Base-by-base conservation (phyloP, 1,284 basidiomycete genomes). In the Sanghuangporus weigelae region DNA sequence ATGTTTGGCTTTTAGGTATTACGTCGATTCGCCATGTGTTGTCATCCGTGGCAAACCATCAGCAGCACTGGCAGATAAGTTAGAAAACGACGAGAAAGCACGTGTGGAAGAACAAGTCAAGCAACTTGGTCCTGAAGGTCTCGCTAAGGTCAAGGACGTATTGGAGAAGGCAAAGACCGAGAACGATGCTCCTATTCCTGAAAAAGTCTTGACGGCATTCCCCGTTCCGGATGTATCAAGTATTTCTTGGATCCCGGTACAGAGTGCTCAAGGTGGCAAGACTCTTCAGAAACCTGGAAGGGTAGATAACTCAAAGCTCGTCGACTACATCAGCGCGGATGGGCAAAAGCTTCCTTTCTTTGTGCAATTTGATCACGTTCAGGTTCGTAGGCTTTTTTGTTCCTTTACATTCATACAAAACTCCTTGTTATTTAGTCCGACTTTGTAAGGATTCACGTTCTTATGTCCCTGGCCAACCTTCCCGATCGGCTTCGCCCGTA, bases 181-280 rank as follows among this genome's bases (percentile, higher is more conserved):
- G 72, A 95, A 98, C 73, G 92, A 94, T 68, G 77, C 77, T 60
- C 86, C 89, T 10, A 95, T 98, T 64, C 96, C 96, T 5, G 78
- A 79, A 8, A 84, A 93, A 46, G 81, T 98, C 67, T 77, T 98
- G 46, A 89, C 85, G 3, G 79, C 84, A 21, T 99, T 98, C 82
- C 89, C 90, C 16, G 86, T 96, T 38, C 95, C 95, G 0, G 84
- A 90, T 69, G 91, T 96, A 23, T 87, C 90, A 70, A 92, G 87
- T 67, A 96, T 99, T 70, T 86, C 90, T 6, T 99, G 96, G 95
- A 96, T 99, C 64, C 87, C 92, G 0, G 95, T 99, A 2, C 86
- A 95, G 69, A 96, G 88, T 65, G 74, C 84, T 16, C 89, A 89
- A 71, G 86, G 92, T 71, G 73, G 77, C 35, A 84, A 73, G 55